A percentile compares a stretch with the other conserved stretches of the same genome.
phyloP scores from a whole-genome alignment of 495 filamentous ascomycete species.

The Aspergillus sclerotioniger region DNA sequence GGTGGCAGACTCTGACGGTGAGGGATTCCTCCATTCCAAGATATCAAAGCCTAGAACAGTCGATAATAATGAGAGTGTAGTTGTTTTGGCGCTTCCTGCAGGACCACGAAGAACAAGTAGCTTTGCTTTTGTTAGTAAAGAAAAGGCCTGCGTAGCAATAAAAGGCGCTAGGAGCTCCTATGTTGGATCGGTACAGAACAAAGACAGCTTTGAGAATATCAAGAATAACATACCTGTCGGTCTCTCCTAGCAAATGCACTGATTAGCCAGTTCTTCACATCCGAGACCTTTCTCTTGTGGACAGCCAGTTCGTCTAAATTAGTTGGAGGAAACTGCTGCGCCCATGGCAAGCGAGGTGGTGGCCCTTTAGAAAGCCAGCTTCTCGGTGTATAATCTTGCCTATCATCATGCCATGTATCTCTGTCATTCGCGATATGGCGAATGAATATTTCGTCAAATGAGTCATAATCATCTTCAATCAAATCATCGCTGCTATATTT shows the following conservation, averaged over 20 bases:
- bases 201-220: not conserved
- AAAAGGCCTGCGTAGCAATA: not conserved
- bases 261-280: slow-evolving; percentile 80
- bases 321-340: slow-evolving; percentile 72
- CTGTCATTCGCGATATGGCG: slow-evolving; percentile 19
- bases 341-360: slow-evolving; percentile 64
- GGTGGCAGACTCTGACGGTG: slow-evolving; percentile 51
- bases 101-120: slow-evolving; percentile 83
- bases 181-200: not conserved
- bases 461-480: slow-evolving; percentile 53
- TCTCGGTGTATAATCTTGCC: not conserved
- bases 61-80: slow-evolving; percentile 74
- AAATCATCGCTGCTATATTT: slow-evolving; percentile 32
- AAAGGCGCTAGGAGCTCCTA: not conserved
- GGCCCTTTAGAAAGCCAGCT: not conserved
- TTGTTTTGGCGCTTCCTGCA: slow-evolving; percentile 92
- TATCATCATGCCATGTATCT: slow-evolving; percentile 1
- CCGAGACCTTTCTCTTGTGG: slow-evolving; percentile 87
- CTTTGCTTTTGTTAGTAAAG: slow-evolving; percentile 44
- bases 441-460: slow-evolving; percentile 44
- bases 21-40: slow-evolving; percentile 88
- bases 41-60: slow-evolving; percentile 68
- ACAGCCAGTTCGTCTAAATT: slow-evolving; percentile 82
- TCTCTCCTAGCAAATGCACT: slow-evolving; percentile 62
- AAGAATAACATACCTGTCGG: slow-evolving; percentile 31